phyloP scores from a whole-genome alignment of 352 stramenopile genomes.

The Sclerospora graminicola region DNA sequence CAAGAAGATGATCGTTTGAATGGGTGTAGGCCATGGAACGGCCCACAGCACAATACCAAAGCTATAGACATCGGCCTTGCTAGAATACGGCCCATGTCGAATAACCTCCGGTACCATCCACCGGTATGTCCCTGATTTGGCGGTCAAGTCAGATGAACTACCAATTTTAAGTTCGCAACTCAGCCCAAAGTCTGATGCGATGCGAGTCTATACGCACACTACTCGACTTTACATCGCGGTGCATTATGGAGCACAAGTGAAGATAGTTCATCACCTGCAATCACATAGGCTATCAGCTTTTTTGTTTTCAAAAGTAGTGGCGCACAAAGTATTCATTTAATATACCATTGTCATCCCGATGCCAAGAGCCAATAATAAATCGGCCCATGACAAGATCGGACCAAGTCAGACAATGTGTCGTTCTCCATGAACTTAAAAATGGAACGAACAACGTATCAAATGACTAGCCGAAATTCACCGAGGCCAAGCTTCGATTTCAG shows the following conservation, averaged over 20 bases:
- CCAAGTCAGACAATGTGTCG: slow-evolving; percentile 76
- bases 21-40: slow-evolving; percentile 76
- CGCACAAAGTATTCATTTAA: too few species aligned
- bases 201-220: slow-evolving; percentile 87
- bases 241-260: slow-evolving; percentile 90
- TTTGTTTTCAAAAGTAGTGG: too few species aligned
- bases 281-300: slow-evolving; percentile 4
- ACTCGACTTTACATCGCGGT: slow-evolving; percentile 94
- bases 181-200: slow-evolving; percentile 80
- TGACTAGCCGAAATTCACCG: slow-evolving; percentile 60
- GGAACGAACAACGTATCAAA: slow-evolving; percentile 22
- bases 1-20: slow-evolving; percentile 43
- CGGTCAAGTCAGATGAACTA: slow-evolving; percentile 66
- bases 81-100: slow-evolving; percentile 89
- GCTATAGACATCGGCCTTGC: slow-evolving; percentile 92
- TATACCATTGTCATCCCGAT: slow-evolving; percentile 65
- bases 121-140: slow-evolving; percentile 84
- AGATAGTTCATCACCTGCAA: slow-evolving; percentile 90
- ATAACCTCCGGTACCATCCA: slow-evolving; percentile 95
- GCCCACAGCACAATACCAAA: slow-evolving; percentile 86
- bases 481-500: slow-evolving; percentile 75
- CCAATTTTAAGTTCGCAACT: slow-evolving; percentile 79
- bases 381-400: slow-evolving; percentile 44
- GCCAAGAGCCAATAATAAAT: slow-evolving; percentile 78
- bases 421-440: slow-evolving; percentile 87